Evolutionary conservation across 192 early-diverging fungal genomes (phyloP), one percentile per base, ranked within the genome.

Genomic region (Chytriomyces sp.): DNA sequence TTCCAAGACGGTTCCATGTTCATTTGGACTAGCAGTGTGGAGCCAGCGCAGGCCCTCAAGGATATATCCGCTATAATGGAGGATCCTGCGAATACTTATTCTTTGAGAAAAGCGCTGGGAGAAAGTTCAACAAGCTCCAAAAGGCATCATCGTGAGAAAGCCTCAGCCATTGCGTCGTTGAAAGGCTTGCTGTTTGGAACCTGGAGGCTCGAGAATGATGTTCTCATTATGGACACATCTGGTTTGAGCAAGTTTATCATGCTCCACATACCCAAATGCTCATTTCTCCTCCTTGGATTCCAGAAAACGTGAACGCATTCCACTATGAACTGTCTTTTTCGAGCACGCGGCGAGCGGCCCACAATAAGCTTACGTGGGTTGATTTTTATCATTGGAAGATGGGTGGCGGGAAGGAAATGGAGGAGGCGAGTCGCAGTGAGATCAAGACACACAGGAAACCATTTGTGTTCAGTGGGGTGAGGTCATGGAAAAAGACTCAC

Each of bases 321-420:
- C 36, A 59, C 33, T 59, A 62, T 25, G n/a, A 53, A 44, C 41
- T 75, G 17, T 58, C 56, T 4, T 32, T 75, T 14, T 52, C 64
- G n/a, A 61, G 57, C 26, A 64, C 74, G 26, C 10, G 58, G 22
- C 64, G 56, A 3, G 74, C 37, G 6, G 26, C 26, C 14, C 74
- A 75, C 41, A 75, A 75, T 58, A 75, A 75, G 34, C 40, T 75
- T 10, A 22, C 17, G n/a, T 75, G 74, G 74, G 44, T 75, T 31
- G 57, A 68, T 39, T 75, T 75, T 61, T 69, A 44, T 25, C 39
- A 75, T 36, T 54, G 19, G 6, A 67, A 75, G 8, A 14, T 19
- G 32, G 14, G 31, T 7, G 36, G 31, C 26, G 39, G 55, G 19
- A n/a, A 14, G 14, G 40, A 69, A 25, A 68, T 41, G 5, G 44